Base-by-base conservation (phyloP, 2,329 filamentous ascomycete species). In the Trichoderma guizhouense region DNA sequence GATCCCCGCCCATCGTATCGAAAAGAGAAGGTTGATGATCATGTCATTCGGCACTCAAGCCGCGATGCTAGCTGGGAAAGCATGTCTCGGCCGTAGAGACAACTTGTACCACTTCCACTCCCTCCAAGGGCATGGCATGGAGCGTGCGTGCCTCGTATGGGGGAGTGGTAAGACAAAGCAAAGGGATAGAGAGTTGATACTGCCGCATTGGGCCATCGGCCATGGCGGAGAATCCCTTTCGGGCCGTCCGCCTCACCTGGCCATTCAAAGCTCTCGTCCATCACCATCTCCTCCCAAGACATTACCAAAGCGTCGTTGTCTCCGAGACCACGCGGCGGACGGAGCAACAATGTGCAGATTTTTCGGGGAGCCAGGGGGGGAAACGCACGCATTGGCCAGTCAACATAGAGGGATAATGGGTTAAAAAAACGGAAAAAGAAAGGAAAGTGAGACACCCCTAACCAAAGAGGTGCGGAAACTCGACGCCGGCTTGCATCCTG, bases 231-330 rank as follows among this genome's bases (percentile, higher is more conserved):
- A 63, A 69, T 47, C 58, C 71, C 58, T 72, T 72, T 72, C 71
- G 71, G 71, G 71, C 71, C 71, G 65, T 62, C 71, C 71, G 71
- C 66, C 58, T 68, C 57, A 68, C 57, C 62, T 64, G 53, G 51
- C 63, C 62, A 61, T 26, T 26, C 47, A 36, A 47, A 12, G 36
- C 34, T 63, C 53, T 36, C 32, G 69, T 67, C 53, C 53, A 60
- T 67, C 36, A 36, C 47, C 32, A 64, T 34, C 61, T 30, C 30
- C 64, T 39, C n/a, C n/a, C 9, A 57, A 57, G 51, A 57, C 64
- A 43, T 30, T 58, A 61, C 57, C 55, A 53, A 68, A 47, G 26
- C 53, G 36, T 61, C 66, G 53, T 60, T 60, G 55, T 69, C 66
- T 69, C 66, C 66, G 66, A 69, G 36, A 15, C 26, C 66, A 69